Conservation (phyloP, 495 filamentous ascomycete genomes). For the Penicillium bialowiezense region DNA sequence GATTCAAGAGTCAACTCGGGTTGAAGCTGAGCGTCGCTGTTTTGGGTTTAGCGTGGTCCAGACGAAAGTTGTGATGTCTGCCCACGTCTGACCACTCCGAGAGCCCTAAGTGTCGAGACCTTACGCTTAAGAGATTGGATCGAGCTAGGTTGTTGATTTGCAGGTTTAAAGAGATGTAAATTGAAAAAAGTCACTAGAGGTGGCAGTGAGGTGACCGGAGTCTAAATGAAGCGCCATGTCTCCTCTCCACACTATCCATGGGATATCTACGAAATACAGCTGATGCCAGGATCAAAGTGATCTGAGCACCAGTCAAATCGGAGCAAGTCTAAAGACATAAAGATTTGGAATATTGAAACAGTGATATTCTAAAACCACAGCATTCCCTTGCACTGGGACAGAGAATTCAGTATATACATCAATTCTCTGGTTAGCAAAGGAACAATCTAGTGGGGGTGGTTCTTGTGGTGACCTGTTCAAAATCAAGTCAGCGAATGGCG, state of each 20-base stretch:
- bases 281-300: neutral
- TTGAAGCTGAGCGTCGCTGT: slow-evolving; percentile 42
- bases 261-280: neutral
- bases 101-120: neutral
- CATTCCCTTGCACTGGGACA: slow-evolving; percentile 27
- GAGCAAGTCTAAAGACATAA: too few species aligned
- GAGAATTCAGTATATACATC: slow-evolving; percentile 42
- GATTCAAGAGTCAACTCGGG: slow-evolving; percentile 29
- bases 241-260: too few species aligned
- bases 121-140: too few species aligned
- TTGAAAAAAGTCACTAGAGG: neutral
- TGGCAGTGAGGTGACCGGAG: neutral
- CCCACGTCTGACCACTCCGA: neutral
- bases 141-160: too few species aligned
- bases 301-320: too few species aligned
- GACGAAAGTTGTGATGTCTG: slow-evolving; percentile 16
- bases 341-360: slow-evolving; percentile 22
- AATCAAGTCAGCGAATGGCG: slow-evolving; percentile 14
- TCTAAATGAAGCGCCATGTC: neutral
- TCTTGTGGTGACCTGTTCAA: slow-evolving; percentile 90
- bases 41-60: slow-evolving; percentile 41
- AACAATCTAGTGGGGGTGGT: slow-evolving; percentile 84
- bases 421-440: slow-evolving; percentile 26
- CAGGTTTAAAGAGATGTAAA: too few species aligned
- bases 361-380: slow-evolving; percentile 30